Base-by-base conservation (phyloP, 148 eudicot species). In the Cornus florida region DNA sequence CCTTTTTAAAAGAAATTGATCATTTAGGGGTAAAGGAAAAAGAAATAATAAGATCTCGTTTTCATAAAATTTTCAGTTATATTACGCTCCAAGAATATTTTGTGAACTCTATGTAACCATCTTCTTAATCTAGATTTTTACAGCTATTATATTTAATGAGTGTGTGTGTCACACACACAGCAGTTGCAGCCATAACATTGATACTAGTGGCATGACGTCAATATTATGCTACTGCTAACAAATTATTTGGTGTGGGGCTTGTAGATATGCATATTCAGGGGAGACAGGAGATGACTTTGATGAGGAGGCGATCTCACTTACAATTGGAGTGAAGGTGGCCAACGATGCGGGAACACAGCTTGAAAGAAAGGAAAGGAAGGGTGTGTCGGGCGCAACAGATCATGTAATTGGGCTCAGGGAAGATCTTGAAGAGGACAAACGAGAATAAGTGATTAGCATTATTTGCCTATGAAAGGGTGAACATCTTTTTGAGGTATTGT, bases 381-480 rank as follows among this genome's bases (percentile, higher is more conserved):
- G 10, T 75, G 38, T 35, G 38, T 35, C 89, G 41, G 83, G 83
- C 74, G 67, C 92, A 70, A 72, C 92, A 9, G 98, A 94, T 71
- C 91, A 83, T 73, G 91, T 85, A 13, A 84, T 83, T n/a, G 90
- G 86, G 71, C 77, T 87, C 14, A 82, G 87, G 48, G 98, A 90
- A 72, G 98, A 91, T 72, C 83, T 93, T 24, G 98, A 91, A 80
- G 98, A 95, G 83, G 96, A 93, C 75, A 94, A 94, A 76, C 86
- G 94, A 67, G 97, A 93, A 81, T 93, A 83, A 74, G 46, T 35
- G 22, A 59, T 69, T 0, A 35, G 2, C 38, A 16, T 78, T 7
- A 16, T 78, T 7, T 80, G 67, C 70, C 69, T 69, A 48, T 74
- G 82, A 68, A 56, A 67, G 60, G 67, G 73, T 43, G 38, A 14